phyloP scores from a whole-genome alignment of 1,284 basidiomycete species.

The Pascua sp. region DNA sequence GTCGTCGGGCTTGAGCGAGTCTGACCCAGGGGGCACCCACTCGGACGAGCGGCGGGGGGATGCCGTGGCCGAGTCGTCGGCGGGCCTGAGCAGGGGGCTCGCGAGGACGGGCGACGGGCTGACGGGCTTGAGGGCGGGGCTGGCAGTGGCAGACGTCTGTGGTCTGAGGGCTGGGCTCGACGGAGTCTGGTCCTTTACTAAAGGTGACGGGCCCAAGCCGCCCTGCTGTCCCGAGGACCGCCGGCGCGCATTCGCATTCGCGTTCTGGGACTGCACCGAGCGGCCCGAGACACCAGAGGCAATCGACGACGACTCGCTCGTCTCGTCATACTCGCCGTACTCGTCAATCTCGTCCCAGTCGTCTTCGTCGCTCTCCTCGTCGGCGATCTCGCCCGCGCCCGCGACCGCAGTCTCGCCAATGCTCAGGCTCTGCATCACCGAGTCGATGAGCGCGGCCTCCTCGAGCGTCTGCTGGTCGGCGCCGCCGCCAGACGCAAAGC shows the following conservation, averaged over 20 bases:
- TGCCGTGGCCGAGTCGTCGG: too few relatives aligned
- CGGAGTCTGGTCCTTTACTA: too few relatives aligned
- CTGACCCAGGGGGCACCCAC: too few relatives aligned
- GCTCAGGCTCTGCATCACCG: slow-evolving; percentile 71
- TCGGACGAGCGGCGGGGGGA: too few relatives aligned
- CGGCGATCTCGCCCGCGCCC: slow-evolving; percentile 73
- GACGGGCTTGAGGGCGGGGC: not conserved
- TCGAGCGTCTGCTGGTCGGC: slow-evolving; percentile 64
- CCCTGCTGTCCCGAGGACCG: too few relatives aligned
- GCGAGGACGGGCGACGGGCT: not conserved
- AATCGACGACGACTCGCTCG: slow-evolving; percentile 27
- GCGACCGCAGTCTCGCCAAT: slow-evolving; percentile 72
- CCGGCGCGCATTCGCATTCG: too few relatives aligned
- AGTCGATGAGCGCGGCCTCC: slow-evolving; percentile 71
- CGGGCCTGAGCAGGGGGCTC: too few relatives aligned
- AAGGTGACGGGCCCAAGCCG: too few relatives aligned
- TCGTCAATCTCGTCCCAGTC: slow-evolving; percentile 51
- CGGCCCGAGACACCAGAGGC: too few relatives aligned
- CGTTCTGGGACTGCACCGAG: too few relatives aligned
- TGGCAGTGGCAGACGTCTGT: not conserved
- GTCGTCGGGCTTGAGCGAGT: too few relatives aligned
- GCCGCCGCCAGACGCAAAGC: slow-evolving; percentile 60
- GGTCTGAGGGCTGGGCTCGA: not conserved
- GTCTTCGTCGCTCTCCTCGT: slow-evolving; percentile 64
- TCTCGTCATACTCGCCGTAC: slow-evolving; percentile 44